phyloP scores from a whole-genome alignment of 345 rosid genomes.

The Capsella bursapastoris region DNA sequence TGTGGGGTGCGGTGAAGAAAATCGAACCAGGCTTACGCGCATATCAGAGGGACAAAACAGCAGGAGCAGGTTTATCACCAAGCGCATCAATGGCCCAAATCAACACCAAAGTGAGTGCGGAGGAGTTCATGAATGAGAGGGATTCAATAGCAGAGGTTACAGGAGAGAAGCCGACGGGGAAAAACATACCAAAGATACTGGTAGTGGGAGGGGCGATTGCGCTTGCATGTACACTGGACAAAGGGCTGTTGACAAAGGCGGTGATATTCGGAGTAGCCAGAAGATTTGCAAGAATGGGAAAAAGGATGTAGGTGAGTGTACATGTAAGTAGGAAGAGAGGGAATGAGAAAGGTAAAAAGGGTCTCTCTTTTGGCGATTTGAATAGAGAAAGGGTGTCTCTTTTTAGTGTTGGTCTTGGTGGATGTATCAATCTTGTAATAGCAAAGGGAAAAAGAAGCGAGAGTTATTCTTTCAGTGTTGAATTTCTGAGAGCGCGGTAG shows the following conservation, averaged over 20 bases:
- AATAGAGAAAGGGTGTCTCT: constrained; percentile 24
- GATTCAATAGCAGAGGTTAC: constrained; percentile 22
- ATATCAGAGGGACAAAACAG: constrained; percentile 68
- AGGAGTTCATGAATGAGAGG: constrained; percentile 66
- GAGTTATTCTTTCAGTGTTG: constrained; percentile 29
- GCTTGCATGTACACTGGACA: constrained; percentile 82
- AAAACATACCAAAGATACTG: constrained; percentile 68
- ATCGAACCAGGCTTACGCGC: constrained; percentile 82
- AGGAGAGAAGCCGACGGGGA: constrained; percentile 52
- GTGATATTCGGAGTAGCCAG: constrained; percentile 91
- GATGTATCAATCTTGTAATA: constrained; percentile 36
- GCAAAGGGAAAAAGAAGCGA: constrained; percentile 7
- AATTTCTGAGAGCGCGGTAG: constrained; percentile 5
- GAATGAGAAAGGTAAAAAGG: constrained; percentile 16
- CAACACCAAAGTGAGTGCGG: constrained; percentile 77
- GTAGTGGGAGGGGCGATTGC: constrained; percentile 90
- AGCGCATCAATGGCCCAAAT: constrained; percentile 83
- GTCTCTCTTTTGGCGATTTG: constrained; percentile 10
- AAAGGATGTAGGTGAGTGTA: constrained; percentile 57
- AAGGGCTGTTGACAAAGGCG: constrained; percentile 92
- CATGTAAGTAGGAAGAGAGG: constrained; percentile 34
- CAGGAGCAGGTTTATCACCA: constrained; percentile 62
- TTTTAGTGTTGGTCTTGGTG: constrained; percentile 19
- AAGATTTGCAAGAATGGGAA: constrained; percentile 82
- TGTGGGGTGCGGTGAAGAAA: constrained; percentile 99